Evolutionary conservation across 2,329 filamentous ascomycete genomes (phyloP).

Genomic region (Nigrospora osmanthi): DNA sequence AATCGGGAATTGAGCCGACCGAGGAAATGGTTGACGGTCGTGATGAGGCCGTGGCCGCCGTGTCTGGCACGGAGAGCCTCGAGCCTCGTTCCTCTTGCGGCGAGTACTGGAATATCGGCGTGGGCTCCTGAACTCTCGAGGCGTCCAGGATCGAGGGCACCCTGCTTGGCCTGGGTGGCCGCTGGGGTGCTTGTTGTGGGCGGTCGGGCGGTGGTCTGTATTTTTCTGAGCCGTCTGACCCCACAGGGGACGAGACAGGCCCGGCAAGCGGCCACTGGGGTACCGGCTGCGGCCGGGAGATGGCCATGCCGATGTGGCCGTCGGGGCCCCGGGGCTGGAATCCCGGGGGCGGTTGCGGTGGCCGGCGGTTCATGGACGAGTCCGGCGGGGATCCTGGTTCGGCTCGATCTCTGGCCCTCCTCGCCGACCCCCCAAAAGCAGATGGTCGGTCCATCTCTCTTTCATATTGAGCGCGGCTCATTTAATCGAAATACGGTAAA

Average conservation of each 20-base stretch:
- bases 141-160: slow-evolving; percentile 52
- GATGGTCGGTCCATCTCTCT: slow-evolving; percentile 39
- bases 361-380: slow-evolving; percentile 21
- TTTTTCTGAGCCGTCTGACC: slow-evolving; percentile 22
- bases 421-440: slow-evolving; percentile 39
- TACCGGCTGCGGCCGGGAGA: slow-evolving; percentile 36
- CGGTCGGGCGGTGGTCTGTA: slow-evolving; percentile 44
- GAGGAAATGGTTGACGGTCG: slow-evolving; percentile 46
- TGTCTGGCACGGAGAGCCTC: slow-evolving; percentile 36
- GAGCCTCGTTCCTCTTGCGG: slow-evolving; percentile 28
- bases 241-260: slow-evolving; percentile 13
- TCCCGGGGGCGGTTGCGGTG: slow-evolving; percentile 22
- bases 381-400: slow-evolving; percentile 29
- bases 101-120: slow-evolving; percentile 42
- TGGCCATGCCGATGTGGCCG: slow-evolving; percentile 32
- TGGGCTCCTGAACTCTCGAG: slow-evolving; percentile 47
- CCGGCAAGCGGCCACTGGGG: slow-evolving; percentile 29
- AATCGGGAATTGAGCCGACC: slow-evolving; percentile 52
- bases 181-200: slow-evolving; percentile 43
- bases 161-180: slow-evolving; percentile 51
- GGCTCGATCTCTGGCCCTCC: slow-evolving; percentile 45
- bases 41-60: slow-evolving; percentile 37
- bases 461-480: slow-evolving; percentile 50
- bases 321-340: slow-evolving; percentile 25
- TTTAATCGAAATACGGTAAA: slow-evolving; percentile 27